A percentile compares a stretch with the other conserved stretches of the same genome.
These are phyloP conservation scores for Bryoerythrophyllum caledonicum DNA, from an alignment of 225 moss, liverwort and hornwort genomes.

Conservation along the genomic window DNA sequence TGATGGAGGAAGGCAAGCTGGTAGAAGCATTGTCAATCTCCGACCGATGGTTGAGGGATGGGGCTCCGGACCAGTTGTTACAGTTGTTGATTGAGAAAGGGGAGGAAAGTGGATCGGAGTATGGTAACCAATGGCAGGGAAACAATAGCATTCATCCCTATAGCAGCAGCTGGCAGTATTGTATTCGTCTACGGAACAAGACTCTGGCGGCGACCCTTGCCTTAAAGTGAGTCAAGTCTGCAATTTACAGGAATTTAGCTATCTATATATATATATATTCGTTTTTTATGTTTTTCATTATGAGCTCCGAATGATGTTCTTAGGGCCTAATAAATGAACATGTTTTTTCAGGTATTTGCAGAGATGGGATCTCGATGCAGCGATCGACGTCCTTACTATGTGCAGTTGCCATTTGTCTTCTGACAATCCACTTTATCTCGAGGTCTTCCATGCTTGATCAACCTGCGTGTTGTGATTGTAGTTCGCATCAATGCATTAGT, in stretches of 20 bases:
- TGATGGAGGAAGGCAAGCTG: constrained; percentile 88
- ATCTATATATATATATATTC: neutral
- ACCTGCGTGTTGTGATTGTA: constrained; percentile 12
- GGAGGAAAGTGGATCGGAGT: constrained; percentile 67
- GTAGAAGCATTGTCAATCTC: constrained; percentile 92
- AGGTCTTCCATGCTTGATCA: constrained; percentile 46
- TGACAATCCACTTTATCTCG: constrained; percentile 60
- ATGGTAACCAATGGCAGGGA: constrained; percentile 68
- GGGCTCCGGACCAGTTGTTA: constrained; percentile 90
- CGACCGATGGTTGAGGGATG: constrained; percentile 89
- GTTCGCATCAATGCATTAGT: neutral
- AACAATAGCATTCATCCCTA: constrained; percentile 62
- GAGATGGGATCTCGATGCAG: constrained; percentile 97
- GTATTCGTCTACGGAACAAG: constrained; percentile 92
- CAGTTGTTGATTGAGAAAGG: constrained; percentile 86
- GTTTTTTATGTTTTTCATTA: constrained; percentile 6
- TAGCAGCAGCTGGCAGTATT: constrained; percentile 97
- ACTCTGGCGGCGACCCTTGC: constrained; percentile 87
- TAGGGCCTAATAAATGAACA: constrained; percentile 12
- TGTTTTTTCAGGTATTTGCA: constrained; percentile 69
- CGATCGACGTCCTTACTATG: constrained; percentile 97
- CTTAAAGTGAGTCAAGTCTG: constrained; percentile 58
- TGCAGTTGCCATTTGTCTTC: constrained; percentile 90
- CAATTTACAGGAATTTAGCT: constrained; percentile 4
- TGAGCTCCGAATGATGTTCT: neutral